Conservation (phyloP, 495 filamentous ascomycete genomes). For the Penicillium coprophilum region DNA sequence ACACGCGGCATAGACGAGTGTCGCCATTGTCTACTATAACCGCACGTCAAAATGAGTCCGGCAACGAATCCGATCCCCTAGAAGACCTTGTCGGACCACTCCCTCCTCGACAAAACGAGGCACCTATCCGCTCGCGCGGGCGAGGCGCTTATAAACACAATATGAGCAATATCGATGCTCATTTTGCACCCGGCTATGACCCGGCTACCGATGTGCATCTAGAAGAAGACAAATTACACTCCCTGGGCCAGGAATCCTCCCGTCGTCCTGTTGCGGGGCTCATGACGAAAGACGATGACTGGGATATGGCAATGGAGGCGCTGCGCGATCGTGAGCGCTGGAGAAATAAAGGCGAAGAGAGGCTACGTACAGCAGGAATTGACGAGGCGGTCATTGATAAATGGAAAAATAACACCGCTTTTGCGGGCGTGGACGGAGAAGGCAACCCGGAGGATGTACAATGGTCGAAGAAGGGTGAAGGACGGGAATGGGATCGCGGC, state of each 20-base stretch:
- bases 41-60: conserved; percentile 12
- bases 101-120: conserved; percentile 49
- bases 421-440: conserved; percentile 37
- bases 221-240: conserved; percentile 42
- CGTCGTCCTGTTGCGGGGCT: conserved; percentile 42
- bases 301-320: conserved; percentile 81
- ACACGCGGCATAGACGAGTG: conserved; percentile 1
- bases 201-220: conserved; percentile 67
- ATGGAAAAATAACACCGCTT: conserved; percentile 66
- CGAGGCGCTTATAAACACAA: conserved; percentile 61
- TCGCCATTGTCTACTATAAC: conserved; percentile 1
- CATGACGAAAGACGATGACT: conserved; percentile 62
- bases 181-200: conserved; percentile 77
- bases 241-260: conserved; percentile 25
- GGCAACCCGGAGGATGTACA: conserved; percentile 63
- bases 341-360: conserved; percentile 74
- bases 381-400: conserved; percentile 71
- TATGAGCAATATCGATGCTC: conserved; percentile 71
- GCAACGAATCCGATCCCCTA: conserved; percentile 69
- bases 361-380: conserved; percentile 77
- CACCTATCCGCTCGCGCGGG: conserved; percentile 62
- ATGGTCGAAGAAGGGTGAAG: conserved; percentile 77
- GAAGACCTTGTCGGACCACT: conserved; percentile 79
- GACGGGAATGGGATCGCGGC: conserved; percentile 88
- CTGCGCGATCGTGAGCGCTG: conserved; percentile 78